Percentiles rank a stretch among this genome's conserved stretches.
Conservation (phyloP, 73 alveolate genomes). For the Halteria grandinella region DNA sequence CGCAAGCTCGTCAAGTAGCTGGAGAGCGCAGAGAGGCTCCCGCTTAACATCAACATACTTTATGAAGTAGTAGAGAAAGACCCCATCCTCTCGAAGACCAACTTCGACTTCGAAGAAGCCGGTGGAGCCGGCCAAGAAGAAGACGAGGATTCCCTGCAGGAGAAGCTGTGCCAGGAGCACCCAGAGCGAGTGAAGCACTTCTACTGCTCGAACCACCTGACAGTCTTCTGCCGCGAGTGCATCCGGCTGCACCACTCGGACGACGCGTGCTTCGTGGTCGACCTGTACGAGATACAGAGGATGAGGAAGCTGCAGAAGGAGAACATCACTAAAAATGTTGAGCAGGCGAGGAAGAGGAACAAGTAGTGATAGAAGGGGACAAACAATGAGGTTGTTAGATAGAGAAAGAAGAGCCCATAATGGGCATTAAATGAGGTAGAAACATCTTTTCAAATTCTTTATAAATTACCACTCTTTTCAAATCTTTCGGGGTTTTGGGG, state of each 20-base stretch:
- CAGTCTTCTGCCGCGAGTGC: constrained; percentile 94
- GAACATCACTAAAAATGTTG: constrained; percentile 43
- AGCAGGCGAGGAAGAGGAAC: constrained; percentile 57
- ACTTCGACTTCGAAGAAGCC: constrained; percentile 66
- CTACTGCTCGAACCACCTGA: constrained; percentile 93
- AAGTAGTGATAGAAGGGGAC: constrained; percentile 1
- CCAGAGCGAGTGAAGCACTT: constrained; percentile 91
- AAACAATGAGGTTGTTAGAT: no score
- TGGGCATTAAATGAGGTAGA: no score
- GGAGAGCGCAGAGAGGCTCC: constrained; percentile 93
- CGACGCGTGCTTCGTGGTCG: constrained; percentile 77
- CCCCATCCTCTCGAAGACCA: constrained; percentile 58
- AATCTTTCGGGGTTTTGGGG: background rate
- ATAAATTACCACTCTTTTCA: background rate
- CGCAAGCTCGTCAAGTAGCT: constrained; percentile 89
- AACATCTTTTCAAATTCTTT: no score
- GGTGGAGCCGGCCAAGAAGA: no score
- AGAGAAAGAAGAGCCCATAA: no score
- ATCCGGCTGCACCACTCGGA: constrained; percentile 87
- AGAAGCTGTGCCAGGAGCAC: constrained; percentile 88
- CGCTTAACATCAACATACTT: constrained; percentile 83
- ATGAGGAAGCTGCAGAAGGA: constrained; percentile 62
- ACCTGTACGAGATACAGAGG: constrained; percentile 64
- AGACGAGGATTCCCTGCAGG: constrained; percentile 57
- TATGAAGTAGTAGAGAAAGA: constrained; percentile 86